Evolutionary conservation across 1,284 basidiomycete species (phyloP).

Genomic region (Peniophora sp.): DNA sequence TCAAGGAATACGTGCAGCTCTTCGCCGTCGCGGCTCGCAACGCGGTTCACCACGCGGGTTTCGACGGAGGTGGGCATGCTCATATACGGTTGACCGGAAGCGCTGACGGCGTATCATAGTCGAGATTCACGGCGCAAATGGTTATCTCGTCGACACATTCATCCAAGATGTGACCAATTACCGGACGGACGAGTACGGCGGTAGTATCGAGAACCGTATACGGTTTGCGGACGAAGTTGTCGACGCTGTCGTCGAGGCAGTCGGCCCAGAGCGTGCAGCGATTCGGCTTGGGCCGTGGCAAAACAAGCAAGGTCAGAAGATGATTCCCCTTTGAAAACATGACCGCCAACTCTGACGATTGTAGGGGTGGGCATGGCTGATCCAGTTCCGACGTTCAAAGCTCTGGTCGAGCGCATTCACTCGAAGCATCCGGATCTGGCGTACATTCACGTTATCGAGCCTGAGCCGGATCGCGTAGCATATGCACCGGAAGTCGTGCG

Average conservation of each 20-base stretch:
- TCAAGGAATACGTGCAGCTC: slow-evolving; percentile 31
- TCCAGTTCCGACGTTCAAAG: slow-evolving; percentile 21
- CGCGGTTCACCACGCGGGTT: slow-evolving; percentile 14
- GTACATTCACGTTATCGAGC: slow-evolving; percentile 32
- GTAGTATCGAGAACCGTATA: slow-evolving; percentile 43
- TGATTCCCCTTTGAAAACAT: background rate
- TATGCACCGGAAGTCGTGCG: slow-evolving; percentile 3
- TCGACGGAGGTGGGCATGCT: slow-evolving; percentile 16
- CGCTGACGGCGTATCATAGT: slow-evolving; percentile 10
- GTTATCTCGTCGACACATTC: slow-evolving; percentile 33
- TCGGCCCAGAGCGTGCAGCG: slow-evolving; percentile 23
- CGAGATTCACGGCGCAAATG: slow-evolving; percentile 30
- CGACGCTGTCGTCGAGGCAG: slow-evolving; percentile 18
- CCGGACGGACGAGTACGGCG: slow-evolving; percentile 54
- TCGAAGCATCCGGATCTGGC: slow-evolving; percentile 31
- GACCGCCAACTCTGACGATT: background rate
- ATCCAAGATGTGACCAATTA: slow-evolving; percentile 33
- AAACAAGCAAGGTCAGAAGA: background rate
- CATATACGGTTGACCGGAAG: too few relatives aligned
- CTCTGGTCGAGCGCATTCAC: slow-evolving; percentile 16
- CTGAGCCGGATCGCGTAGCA: slow-evolving; percentile 14
- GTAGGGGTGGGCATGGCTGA: slow-evolving; percentile 7
- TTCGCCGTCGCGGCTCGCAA: slow-evolving; percentile 28
- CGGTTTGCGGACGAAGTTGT: slow-evolving; percentile 40
- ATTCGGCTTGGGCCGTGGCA: slow-evolving; percentile 37